Evolutionary conservation across 768 basidiomycete genomes (phyloP).

Genomic region (Tricholoma sp.): DNA sequence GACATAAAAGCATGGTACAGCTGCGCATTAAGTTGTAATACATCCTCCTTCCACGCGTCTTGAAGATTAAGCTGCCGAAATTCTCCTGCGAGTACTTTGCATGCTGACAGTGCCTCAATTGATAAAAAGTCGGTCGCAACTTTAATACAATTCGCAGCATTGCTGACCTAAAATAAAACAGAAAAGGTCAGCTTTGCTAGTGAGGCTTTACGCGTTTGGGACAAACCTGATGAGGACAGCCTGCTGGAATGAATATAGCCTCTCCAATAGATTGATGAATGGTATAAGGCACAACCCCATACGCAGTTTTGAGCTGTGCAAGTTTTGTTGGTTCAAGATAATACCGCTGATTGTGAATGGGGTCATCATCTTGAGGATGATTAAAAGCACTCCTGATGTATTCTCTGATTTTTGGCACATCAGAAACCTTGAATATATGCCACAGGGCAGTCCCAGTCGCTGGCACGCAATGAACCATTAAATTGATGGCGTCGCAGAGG

Average conservation of each 20-base stretch:
- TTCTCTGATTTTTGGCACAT: no score
- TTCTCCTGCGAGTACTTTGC: slow-evolving; percentile 78
- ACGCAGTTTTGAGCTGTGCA: slow-evolving; percentile 61
- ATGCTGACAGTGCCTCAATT: slow-evolving; percentile 82
- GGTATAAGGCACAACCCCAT: slow-evolving; percentile 70
- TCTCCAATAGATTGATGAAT: slow-evolving; percentile 88
- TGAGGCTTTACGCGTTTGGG: not conserved
- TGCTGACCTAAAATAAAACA: slow-evolving; percentile 60
- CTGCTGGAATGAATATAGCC: slow-evolving; percentile 92
- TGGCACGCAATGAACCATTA: no score
- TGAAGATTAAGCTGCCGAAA: slow-evolving; percentile 84
- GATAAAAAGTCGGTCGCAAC: slow-evolving; percentile 92
- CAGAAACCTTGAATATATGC: no score
- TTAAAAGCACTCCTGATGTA: no score
- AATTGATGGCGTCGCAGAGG: no score
- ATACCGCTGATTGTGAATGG: slow-evolving; percentile 81
- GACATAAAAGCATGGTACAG: not conserved
- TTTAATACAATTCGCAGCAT: slow-evolving; percentile 88
- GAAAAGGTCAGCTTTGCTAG: not conserved
- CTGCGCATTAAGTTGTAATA: slow-evolving; percentile 55
- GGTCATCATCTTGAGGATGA: slow-evolving; percentile 68
- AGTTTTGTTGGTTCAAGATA: slow-evolving; percentile 58
- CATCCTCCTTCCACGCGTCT: slow-evolving; percentile 87
- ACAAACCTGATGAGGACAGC: slow-evolving; percentile 80
- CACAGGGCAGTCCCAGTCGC: no score